A percentile compares a stretch with the other conserved stretches of the same genome.
Conservation (phyloP, 768 basidiomycete species). For the Boletus sp. region DNA sequence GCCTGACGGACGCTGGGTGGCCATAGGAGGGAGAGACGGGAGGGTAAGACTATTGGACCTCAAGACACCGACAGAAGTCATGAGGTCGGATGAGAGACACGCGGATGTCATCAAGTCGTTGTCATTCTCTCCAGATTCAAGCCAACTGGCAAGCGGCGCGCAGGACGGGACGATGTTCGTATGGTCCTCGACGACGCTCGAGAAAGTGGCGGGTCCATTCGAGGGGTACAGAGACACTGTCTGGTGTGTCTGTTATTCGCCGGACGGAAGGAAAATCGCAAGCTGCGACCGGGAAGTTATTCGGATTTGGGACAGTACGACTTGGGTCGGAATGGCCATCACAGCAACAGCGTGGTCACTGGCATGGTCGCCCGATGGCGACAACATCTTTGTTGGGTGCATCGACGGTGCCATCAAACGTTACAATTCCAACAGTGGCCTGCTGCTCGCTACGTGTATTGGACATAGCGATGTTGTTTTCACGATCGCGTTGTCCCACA, state of each 20-base stretch:
- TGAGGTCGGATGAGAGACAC: slow-evolving; percentile 6
- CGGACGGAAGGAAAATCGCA: slow-evolving; percentile 17
- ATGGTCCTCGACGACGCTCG: slow-evolving; percentile 15
- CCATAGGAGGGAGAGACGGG: slow-evolving; percentile 16
- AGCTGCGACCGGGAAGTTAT: slow-evolving; percentile 19
- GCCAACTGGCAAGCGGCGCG: slow-evolving; percentile 15
- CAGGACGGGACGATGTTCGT: slow-evolving; percentile 15
- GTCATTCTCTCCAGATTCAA: slow-evolving; percentile 20
- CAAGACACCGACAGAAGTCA: background rate
- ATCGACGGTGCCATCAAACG: slow-evolving; percentile 14
- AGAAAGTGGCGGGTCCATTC: slow-evolving; percentile 5
- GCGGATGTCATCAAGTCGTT: slow-evolving; percentile 8
- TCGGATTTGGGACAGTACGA: slow-evolving; percentile 15
- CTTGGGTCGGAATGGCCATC: slow-evolving; percentile 1
- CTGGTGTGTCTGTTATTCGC: slow-evolving; percentile 22
- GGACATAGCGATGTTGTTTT: slow-evolving; percentile 21
- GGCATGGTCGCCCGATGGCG: slow-evolving; percentile 17
- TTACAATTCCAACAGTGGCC: slow-evolving; percentile 10
- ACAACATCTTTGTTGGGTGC: slow-evolving; percentile 18
- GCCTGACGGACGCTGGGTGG: slow-evolving; percentile 12
- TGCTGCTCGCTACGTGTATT: background rate
- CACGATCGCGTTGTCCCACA: slow-evolving; percentile 20
- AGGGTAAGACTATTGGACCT: slow-evolving; percentile 11
- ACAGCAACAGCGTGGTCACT: slow-evolving; percentile 21
- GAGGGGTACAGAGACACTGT: slow-evolving; percentile 10